phyloP scores from a whole-genome alignment of 305 asterid species.

The Ilex paraguariensis region DNA sequence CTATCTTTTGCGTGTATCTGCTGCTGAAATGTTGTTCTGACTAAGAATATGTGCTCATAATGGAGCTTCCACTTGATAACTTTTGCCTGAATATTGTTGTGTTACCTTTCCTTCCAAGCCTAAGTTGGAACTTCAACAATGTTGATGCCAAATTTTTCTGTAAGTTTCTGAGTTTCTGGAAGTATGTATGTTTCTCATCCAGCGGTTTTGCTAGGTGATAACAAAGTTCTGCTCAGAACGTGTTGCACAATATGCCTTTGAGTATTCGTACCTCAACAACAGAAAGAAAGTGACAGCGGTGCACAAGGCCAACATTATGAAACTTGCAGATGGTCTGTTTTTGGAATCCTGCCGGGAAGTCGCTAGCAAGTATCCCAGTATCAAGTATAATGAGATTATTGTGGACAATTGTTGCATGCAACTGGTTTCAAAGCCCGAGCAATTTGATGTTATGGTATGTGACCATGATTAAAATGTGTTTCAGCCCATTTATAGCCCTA shows the following conservation, averaged over 20 bases:
- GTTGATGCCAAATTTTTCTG: too few relatives aligned
- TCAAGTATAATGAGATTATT: slow-evolving; percentile 85
- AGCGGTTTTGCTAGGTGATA: slow-evolving; percentile 62
- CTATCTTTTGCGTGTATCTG: too few relatives aligned
- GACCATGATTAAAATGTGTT: slow-evolving; percentile 35
- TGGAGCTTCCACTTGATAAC: too few relatives aligned
- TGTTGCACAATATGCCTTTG: slow-evolving; percentile 93
- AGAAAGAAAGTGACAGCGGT: slow-evolving; percentile 95
- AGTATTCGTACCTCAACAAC: slow-evolving; percentile 97
- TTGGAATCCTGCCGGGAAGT: slow-evolving; percentile 93
- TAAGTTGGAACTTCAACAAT: too few relatives aligned
- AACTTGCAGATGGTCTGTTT: slow-evolving; percentile 97
- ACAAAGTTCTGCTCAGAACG: slow-evolving; percentile 98
- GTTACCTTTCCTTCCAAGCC: too few relatives aligned
- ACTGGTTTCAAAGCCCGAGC: slow-evolving; percentile 98
- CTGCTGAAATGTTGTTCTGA: too few relatives aligned
- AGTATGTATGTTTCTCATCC: slow-evolving; percentile 21
- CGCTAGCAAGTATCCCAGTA: slow-evolving; percentile 85
- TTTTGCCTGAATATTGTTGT: too few relatives aligned
- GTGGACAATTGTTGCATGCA: slow-evolving; percentile 99
- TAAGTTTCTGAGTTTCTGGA: too few relatives aligned
- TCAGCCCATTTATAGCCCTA: too few relatives aligned
- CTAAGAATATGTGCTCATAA: too few relatives aligned
- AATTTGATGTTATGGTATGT: slow-evolving; percentile 94
- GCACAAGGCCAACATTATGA: slow-evolving; percentile 98